Base-by-base conservation (phyloP, 805 yeast genomes). In the Candida wancherniae region DNA sequence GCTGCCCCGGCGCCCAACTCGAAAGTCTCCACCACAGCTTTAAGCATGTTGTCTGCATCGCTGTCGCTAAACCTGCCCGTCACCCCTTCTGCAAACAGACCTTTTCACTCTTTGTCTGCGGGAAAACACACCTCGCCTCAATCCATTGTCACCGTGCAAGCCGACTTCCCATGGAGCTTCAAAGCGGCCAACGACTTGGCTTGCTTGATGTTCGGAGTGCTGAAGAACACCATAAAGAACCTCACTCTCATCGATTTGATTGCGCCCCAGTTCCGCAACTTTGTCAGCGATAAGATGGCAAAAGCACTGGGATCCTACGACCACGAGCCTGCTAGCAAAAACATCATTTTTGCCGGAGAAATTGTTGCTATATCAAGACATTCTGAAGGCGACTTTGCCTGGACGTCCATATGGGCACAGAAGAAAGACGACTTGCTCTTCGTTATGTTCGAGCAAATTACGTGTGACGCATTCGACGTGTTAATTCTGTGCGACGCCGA, bases 341-440 rank as follows among this genome's bases (percentile, higher is more conserved):
- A 73, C 36, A 69, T 79, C 29, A 73, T 80, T 0, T 83, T 83
- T 50, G 73, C 87, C 2, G 97, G 96, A 36, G 92, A 84, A 47
- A 77, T 87, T 28, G 77, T 86, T 9, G 95, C 94, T 7, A 81
- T 87, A 27, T 65, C 73, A 23, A 71, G 85, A 44, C 76, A 80
- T 9, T 82, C 83, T 11, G 68, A 61, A 28, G 71, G 70, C 28
- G 71, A 71, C 17, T 62, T 73, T 36, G 83, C 88, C 1, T 80
- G 94, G 83, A 87, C 95, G 8, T 83, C 95, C 0, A 57, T 88
- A 34, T 90, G 96, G 96, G 94, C 92, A 1, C 87, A 87, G 47
- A 65, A 76, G 36, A 77, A 79, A 43, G 80, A 79, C 3, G 74
- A 74, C 25, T 57, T 84, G 33, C 69, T 87, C 31, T 80, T 86